These are phyloP conservation scores for Fusarium sp. DNA, from an alignment of 2,329 filamentous ascomycete genomes.

Conservation along the genomic window DNA sequence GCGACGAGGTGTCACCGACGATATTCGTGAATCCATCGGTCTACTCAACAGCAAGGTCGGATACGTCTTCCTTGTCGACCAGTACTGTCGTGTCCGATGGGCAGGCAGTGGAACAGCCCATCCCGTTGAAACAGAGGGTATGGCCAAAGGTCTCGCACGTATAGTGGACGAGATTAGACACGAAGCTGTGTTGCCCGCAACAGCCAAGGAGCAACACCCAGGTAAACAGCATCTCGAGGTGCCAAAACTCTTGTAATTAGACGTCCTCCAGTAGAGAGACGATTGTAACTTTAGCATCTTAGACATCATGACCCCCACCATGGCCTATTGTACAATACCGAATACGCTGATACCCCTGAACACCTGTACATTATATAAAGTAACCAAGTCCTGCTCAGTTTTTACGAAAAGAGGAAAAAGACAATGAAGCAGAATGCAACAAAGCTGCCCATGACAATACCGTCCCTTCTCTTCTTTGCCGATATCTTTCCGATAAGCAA, in stretches of 20 bases:
- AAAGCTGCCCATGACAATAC: slow-evolving; percentile 90
- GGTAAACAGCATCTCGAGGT: slow-evolving; percentile 48
- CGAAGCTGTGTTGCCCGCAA: slow-evolving; percentile 49
- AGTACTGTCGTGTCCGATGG: slow-evolving; percentile 91
- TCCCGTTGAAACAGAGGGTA: slow-evolving; percentile 71
- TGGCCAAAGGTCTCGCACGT: slow-evolving; percentile 72
- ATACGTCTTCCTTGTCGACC: slow-evolving; percentile 91
- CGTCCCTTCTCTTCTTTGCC: slow-evolving; percentile 92
- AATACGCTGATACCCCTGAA: slow-evolving; percentile 54
- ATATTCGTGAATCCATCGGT: slow-evolving; percentile 72
- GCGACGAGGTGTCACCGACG: slow-evolving; percentile 66
- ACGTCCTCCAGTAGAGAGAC: slow-evolving; percentile 25
- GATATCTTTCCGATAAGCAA: slow-evolving; percentile 91
- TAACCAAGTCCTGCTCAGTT: slow-evolving; percentile 18
- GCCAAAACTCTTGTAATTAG: slow-evolving; percentile 44
- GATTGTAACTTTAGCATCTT: slow-evolving; percentile 40
- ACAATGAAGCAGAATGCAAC: slow-evolving; percentile 92
- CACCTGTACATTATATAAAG: slow-evolving; percentile 47
- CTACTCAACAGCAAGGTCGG: slow-evolving; percentile 91
- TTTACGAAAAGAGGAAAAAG: slow-evolving; percentile 79
- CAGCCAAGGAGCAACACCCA: slow-evolving; percentile 50
- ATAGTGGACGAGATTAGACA: slow-evolving; percentile 69
- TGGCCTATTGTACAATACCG: slow-evolving; percentile 50
- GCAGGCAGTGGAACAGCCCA: slow-evolving; percentile 81
- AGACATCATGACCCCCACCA: slow-evolving; percentile 43